A percentile compares a stretch with the other conserved stretches of the same genome.
Conservation (phyloP, 768 basidiomycete species). For the Galerina sulciceps region DNA sequence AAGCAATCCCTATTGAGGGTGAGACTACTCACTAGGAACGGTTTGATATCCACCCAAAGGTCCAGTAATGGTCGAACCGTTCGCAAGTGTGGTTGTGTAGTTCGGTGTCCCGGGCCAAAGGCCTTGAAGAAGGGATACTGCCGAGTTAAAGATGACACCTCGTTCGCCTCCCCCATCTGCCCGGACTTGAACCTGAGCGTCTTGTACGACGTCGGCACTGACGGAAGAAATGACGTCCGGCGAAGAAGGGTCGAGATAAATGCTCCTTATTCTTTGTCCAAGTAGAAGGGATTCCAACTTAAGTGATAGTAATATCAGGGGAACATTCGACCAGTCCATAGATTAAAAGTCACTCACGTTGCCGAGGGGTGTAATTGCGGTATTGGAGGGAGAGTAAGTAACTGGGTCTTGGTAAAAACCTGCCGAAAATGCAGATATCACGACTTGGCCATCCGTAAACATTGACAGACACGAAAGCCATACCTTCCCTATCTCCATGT, state of each 20-base stretch:
- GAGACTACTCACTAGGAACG: constrained; percentile 37
- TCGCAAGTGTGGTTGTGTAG: constrained; percentile 59
- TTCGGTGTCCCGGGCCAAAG: constrained; percentile 57
- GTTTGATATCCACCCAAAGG: constrained; percentile 71
- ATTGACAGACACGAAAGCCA: not conserved
- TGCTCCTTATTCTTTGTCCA: constrained; percentile 50
- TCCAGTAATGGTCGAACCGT: constrained; percentile 58
- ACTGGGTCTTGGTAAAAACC: constrained; percentile 67
- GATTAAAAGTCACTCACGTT: constrained; percentile 67
- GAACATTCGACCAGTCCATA: constrained; percentile 17
- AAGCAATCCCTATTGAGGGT: not conserved
- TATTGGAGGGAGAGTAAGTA: constrained; percentile 56
- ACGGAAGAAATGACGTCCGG: constrained; percentile 53
- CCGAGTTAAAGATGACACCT: constrained; percentile 71
- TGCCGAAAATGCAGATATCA: constrained; percentile 15
- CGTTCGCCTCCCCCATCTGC: constrained; percentile 76
- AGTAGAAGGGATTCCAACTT: constrained; percentile 57
- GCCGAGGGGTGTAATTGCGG: constrained; percentile 64
- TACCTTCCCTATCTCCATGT: constrained; percentile 60
- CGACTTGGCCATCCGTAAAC: not conserved
- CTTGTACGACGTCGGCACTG: constrained; percentile 38
- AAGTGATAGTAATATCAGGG: not conserved
- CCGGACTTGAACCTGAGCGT: constrained; percentile 45
- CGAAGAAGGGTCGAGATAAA: constrained; percentile 60
- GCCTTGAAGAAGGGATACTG: constrained; percentile 67